Evolutionary conservation across 495 filamentous ascomycete genomes (phyloP).

Genomic region (Neurospora pannonica): DNA sequence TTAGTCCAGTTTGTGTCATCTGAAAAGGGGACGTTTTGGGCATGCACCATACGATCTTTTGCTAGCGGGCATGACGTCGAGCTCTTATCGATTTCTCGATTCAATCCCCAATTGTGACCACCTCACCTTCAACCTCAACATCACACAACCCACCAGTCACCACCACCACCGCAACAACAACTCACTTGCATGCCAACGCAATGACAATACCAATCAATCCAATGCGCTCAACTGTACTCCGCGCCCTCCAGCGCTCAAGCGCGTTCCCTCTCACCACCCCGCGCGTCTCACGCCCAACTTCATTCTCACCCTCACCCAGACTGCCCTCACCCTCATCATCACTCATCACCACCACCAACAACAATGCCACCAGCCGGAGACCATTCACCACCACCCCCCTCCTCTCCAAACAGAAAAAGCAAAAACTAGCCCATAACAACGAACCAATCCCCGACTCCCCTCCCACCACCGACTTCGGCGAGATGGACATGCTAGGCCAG

Average conservation of each 20-base stretch:
- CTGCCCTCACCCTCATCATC: no score
- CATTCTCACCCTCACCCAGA: background rate
- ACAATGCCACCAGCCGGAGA: background rate
- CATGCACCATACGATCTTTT: background rate
- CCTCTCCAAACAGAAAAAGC: background rate
- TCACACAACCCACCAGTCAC: background rate
- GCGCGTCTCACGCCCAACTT: background rate
- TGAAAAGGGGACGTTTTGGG: background rate
- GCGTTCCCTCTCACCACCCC: background rate
- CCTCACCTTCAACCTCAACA: background rate
- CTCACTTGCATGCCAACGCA: background rate
- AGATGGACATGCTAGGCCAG: constrained; percentile 70
- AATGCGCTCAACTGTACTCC: background rate
- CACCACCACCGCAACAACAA: background rate
- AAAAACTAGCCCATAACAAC: constrained; percentile 9
- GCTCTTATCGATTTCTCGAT: background rate
- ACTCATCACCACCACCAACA: background rate
- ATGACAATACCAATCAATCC: constrained; percentile 3
- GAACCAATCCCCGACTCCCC: constrained; percentile 12
- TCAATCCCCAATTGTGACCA: constrained; percentile 5
- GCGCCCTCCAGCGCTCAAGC: background rate
- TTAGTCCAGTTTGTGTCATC: background rate
- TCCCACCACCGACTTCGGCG: constrained; percentile 59
- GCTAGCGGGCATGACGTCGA: constrained; percentile 14
- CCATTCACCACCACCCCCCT: background rate